Percentiles rank a stretch among this genome's conserved stretches.
These are phyloP conservation scores for Sporothrix curviconia DNA, from an alignment of 2,329 filamentous ascomycete species.

Conservation along the genomic window DNA sequence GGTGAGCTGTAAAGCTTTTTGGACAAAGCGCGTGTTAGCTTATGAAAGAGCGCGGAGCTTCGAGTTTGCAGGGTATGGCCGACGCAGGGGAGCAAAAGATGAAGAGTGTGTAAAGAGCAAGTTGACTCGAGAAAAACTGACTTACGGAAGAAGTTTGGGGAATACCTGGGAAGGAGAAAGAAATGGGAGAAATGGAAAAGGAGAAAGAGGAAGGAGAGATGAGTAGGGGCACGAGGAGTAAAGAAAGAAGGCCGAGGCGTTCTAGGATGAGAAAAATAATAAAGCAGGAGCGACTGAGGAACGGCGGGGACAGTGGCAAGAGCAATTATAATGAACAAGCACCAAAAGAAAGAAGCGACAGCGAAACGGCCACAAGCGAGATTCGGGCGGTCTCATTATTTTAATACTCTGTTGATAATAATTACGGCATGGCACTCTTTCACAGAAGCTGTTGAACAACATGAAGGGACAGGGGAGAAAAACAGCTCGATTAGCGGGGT, in stretches of 20 bases:
- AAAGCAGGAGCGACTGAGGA: conserved; percentile 1
- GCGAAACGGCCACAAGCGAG: background rate
- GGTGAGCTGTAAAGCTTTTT: conserved; percentile 21
- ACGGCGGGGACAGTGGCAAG: background rate
- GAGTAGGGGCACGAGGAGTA: background rate
- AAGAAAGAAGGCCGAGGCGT: conserved; percentile 5
- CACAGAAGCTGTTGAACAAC: background rate
- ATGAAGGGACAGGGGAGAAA: background rate
- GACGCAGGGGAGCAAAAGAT: background rate
- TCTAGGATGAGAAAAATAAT: background rate
- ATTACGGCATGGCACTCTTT: background rate
- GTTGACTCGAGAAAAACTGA: too few relatives aligned
- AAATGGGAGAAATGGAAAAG: background rate
- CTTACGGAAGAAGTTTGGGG: background rate
- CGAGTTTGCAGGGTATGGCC: background rate
- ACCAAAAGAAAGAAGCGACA: background rate
- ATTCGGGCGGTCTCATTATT: background rate
- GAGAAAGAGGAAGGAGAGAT: background rate
- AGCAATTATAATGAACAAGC: too few relatives aligned
- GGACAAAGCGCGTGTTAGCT: background rate
- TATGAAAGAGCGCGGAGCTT: background rate
- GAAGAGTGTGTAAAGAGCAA: too few relatives aligned
- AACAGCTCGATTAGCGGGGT: conserved; percentile 13
- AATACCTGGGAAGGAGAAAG: background rate
- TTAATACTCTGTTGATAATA: too few relatives aligned